Base-by-base conservation (phyloP, 352 stramenopile species). In the Globisporangium okanoganense region DNA sequence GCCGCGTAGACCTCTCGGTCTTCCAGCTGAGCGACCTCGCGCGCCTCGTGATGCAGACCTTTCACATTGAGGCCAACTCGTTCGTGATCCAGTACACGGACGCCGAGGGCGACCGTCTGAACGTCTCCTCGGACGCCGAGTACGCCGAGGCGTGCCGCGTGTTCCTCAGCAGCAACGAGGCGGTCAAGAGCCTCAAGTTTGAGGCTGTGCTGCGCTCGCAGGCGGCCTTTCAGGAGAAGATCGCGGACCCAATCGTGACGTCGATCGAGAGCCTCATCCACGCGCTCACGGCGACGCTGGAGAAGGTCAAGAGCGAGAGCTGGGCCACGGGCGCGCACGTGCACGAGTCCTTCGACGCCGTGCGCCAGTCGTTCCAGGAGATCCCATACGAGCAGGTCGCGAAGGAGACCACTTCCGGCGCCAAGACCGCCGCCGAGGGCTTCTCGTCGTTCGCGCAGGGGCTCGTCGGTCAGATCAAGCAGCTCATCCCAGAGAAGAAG, bases 81-180 rank as follows among this genome's bases (percentile, higher is more conserved):
- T 90, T 90, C 51, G 58, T 88, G 22, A 73, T 92, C 66, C 82
- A 92, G 70, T 92, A 90, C 61, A 75, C 69, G 63, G 81, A 89
- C 64, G 61, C 66, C 13, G 79, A 90, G 40, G 76, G 78, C 55
- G 78, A 88, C 63, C 70, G 70, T 48, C 52, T 90, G 48, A 90
- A 87, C 58, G 81, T 92, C 48, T 67, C 56, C 44, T 88, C 81
- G 44, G 75, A 88, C 50, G 76, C 70, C 50, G 83, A 92, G 48
- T 82, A 85, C 44, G 61, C 71, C 22, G 79, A 87, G 55, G 83
- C 83, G 20, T 73, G 80, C 50, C 71, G 70, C 50, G 74, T 88
- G 16, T 85, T 87, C 57, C 66, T 81, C 36, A 71, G 52, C 25
- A 64, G 62, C 16, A 38, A 61, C 14, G 67, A 72, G 48, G 35